Evolutionary conservation across 1,284 basidiomycete genomes (phyloP).

Genomic region (Cryptococcus jaspeensis): DNA sequence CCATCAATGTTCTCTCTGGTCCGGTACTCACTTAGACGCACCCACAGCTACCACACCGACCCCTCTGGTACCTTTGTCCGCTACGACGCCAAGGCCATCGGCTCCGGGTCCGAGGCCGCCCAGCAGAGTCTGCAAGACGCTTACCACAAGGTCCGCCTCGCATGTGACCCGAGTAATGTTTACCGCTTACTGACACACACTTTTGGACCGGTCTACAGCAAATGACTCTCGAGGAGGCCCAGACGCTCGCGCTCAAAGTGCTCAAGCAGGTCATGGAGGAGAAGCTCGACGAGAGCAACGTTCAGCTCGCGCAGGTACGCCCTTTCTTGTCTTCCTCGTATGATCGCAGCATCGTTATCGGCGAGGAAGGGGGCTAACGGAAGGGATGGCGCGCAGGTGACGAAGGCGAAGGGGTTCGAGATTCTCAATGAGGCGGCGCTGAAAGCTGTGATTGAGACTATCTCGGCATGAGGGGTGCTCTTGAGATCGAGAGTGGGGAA

Average conservation of each 20-base stretch:
- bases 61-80: slow-evolving; percentile 98
- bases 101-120: slow-evolving; percentile 95
- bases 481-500: neutral
- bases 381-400: slow-evolving; percentile 59
- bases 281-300: slow-evolving; percentile 96
- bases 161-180: slow-evolving; percentile 26
- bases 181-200: neutral
- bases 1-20: neutral
- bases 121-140: slow-evolving; percentile 97
- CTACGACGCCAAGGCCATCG: slow-evolving; percentile 98
- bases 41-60: slow-evolving; percentile 85
- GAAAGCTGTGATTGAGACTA: slow-evolving; percentile 70
- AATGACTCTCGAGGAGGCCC: slow-evolving; percentile 89
- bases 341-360: neutral
- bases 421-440: slow-evolving; percentile 74
- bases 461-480: slow-evolving; percentile 26
- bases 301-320: slow-evolving; percentile 88
- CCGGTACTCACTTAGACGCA: neutral
- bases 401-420: slow-evolving; percentile 71
- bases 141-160: slow-evolving; percentile 91
- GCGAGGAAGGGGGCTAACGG: neutral
- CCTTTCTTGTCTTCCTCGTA: too few species aligned
- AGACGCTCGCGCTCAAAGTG: slow-evolving; percentile 79
- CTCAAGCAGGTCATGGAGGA: slow-evolving; percentile 99
- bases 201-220: slow-evolving; percentile 57